phyloP scores from a whole-genome alignment of 805 yeast species.

The Kodamaea restingae region DNA sequence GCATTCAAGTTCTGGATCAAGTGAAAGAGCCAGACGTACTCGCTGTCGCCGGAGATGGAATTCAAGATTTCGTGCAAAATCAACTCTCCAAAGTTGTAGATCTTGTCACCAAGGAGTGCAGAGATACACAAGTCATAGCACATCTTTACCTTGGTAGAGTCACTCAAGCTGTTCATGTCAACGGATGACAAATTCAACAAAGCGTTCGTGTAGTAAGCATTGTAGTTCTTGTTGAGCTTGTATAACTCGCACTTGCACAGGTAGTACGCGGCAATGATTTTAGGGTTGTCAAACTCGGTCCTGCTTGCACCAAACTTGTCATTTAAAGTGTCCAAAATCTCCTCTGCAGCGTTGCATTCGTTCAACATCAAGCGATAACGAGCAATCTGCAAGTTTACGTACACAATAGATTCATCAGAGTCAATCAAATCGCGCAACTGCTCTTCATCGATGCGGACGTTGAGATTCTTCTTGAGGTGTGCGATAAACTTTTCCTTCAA shows the following conservation, averaged over 20 bases:
- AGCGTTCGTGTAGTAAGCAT: constrained; percentile 74
- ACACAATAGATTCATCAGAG: constrained; percentile 52
- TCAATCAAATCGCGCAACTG: constrained; percentile 32
- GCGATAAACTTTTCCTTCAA: constrained; percentile 25
- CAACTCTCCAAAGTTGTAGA: constrained; percentile 94
- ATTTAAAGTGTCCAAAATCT: constrained; percentile 59
- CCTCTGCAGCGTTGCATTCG: constrained; percentile 54
- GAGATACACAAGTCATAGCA: constrained; percentile 74
- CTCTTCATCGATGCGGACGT: constrained; percentile 23
- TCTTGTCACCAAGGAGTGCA: constrained; percentile 85
- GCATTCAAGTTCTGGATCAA: constrained; percentile 67
- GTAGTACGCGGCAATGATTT: constrained; percentile 79
- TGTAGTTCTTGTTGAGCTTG: constrained; percentile 74
- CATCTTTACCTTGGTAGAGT: constrained; percentile 29
- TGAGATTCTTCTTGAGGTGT: constrained; percentile 26
- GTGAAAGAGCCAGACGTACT: constrained; percentile 66
- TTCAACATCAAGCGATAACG: constrained; percentile 58
- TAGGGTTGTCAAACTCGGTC: constrained; percentile 34
- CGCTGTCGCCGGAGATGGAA: constrained; percentile 40
- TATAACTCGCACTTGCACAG: constrained; percentile 72
- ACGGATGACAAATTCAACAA: constrained; percentile 79
- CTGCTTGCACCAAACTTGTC: constrained; percentile 47
- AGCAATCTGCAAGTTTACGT: constrained; percentile 61
- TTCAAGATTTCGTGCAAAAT: constrained; percentile 80
- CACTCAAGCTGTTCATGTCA: constrained; percentile 34